Conservation (phyloP, 768 basidiomycete genomes). For the Sistotremastrum suecicum region DNA sequence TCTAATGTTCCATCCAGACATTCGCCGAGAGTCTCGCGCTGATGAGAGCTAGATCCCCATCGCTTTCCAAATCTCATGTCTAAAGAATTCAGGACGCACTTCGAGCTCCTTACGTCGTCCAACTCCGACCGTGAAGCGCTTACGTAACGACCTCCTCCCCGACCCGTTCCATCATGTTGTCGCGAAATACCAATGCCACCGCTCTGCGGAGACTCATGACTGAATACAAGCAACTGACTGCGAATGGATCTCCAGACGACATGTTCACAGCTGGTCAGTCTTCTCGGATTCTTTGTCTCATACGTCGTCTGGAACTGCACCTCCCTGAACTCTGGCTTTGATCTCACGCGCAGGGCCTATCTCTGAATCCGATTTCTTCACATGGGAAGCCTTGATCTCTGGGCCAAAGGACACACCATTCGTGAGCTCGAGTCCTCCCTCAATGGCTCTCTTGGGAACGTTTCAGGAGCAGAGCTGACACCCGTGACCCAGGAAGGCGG, state of each 20-base stretch:
- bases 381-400: conserved; percentile 89
- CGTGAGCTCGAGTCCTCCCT: conserved; percentile 29
- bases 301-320: not conserved
- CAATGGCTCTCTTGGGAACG: conserved; percentile 1
- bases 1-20: too few relatives aligned
- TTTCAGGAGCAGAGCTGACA: not conserved
- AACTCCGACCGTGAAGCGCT: too few relatives aligned
- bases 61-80: too few relatives aligned
- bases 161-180: too few relatives aligned
- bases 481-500: conserved; percentile 65
- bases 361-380: conserved; percentile 87
- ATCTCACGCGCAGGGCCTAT: conserved; percentile 47
- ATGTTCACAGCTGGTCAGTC: conserved; percentile 87
- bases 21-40: too few relatives aligned
- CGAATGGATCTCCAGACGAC: conserved; percentile 78
- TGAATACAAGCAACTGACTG: conserved; percentile 77
- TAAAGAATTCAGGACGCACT: too few relatives aligned
- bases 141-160: too few relatives aligned
- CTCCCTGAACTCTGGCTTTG: not conserved
- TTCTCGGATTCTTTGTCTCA: conserved; percentile 1
- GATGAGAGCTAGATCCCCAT: too few relatives aligned
- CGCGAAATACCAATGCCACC: conserved; percentile 33
- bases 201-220: conserved; percentile 84
- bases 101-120: too few relatives aligned
- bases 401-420: conserved; percentile 94